Percentiles rank a stretch among this genome's conserved stretches.
phyloP scores from a whole-genome alignment of 2,329 filamentous ascomycete genomes.

The Dothiorella sarmentorum region DNA sequence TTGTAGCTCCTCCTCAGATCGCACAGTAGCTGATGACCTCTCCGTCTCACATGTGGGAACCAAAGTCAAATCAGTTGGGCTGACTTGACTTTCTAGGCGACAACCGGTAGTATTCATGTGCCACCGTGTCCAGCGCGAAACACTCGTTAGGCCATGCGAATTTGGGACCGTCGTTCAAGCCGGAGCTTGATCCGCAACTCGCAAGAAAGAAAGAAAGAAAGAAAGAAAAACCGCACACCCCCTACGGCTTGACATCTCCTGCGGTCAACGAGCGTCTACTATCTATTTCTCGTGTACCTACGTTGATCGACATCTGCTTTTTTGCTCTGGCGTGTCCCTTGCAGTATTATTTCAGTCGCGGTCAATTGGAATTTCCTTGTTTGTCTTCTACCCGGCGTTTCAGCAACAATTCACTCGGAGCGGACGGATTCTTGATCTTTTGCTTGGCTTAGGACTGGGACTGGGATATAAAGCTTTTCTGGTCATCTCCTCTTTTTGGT shows the following conservation, averaged over 20 bases:
- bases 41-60: constrained; percentile 15
- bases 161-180: neutral
- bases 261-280: constrained; percentile 5
- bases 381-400: constrained; percentile 3
- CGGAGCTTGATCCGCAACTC: neutral
- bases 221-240: neutral
- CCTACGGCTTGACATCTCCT: neutral
- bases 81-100: constrained; percentile 16
- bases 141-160: neutral
- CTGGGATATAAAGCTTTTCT: neutral
- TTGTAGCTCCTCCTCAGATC: constrained; percentile 45
- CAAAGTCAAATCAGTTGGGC: constrained; percentile 18
- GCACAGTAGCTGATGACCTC: constrained; percentile 45
- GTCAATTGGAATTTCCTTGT: neutral
- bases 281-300: constrained; percentile 16
- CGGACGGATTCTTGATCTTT: neutral
- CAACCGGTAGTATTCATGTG: constrained; percentile 1
- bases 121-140: neutral
- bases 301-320: constrained; percentile 7
- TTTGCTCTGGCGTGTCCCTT: neutral
- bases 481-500: neutral
- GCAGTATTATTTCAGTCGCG: neutral
- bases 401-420: constrained; percentile 9
- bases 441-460: constrained; percentile 4
- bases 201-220: neutral